Conservation (phyloP, 768 basidiomycete species). For the Termitomyces sp. region DNA sequence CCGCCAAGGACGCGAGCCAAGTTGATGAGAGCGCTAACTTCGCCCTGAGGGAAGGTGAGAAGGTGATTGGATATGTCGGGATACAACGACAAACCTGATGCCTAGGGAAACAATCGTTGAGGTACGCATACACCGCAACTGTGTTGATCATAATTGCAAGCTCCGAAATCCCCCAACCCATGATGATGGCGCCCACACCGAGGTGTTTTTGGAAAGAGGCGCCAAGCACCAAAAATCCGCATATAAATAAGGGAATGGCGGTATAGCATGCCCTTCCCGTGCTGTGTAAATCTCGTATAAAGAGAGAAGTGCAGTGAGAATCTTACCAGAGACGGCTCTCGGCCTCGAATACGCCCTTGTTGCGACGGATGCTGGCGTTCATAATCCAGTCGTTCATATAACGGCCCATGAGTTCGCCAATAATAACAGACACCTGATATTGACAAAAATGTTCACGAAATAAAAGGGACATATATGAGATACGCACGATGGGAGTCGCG, state of each 20-base stretch:
- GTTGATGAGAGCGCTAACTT: constrained; percentile 58
- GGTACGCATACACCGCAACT: constrained; percentile 50
- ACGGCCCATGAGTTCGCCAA: constrained; percentile 48
- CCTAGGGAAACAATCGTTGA: constrained; percentile 21
- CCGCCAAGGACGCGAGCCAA: constrained; percentile 49
- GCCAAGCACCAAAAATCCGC: constrained; percentile 55
- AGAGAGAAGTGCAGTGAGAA: not conserved
- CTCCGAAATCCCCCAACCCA: constrained; percentile 65
- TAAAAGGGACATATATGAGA: not conserved
- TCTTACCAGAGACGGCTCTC: constrained; percentile 55
- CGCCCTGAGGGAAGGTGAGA: constrained; percentile 32
- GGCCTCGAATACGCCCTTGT: constrained; percentile 54
- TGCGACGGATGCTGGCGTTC: constrained; percentile 36
- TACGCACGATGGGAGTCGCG: constrained; percentile 45
- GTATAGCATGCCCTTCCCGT: constrained; percentile 50
- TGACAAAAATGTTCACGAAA: not conserved
- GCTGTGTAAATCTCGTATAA: not conserved
- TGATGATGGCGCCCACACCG: constrained; percentile 45
- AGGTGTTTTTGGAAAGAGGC: constrained; percentile 48
- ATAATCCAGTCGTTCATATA: constrained; percentile 51
- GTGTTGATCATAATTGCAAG: constrained; percentile 54
- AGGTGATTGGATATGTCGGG: too few species aligned
- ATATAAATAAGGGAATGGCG: constrained; percentile 53
- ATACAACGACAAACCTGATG: constrained; percentile 12
- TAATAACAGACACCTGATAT: constrained; percentile 39